Evolutionary conservation across 2,329 filamentous ascomycete genomes (phyloP), one percentile per base, ranked within the genome.

Genomic region (Ophiocordyceps australis): DNA sequence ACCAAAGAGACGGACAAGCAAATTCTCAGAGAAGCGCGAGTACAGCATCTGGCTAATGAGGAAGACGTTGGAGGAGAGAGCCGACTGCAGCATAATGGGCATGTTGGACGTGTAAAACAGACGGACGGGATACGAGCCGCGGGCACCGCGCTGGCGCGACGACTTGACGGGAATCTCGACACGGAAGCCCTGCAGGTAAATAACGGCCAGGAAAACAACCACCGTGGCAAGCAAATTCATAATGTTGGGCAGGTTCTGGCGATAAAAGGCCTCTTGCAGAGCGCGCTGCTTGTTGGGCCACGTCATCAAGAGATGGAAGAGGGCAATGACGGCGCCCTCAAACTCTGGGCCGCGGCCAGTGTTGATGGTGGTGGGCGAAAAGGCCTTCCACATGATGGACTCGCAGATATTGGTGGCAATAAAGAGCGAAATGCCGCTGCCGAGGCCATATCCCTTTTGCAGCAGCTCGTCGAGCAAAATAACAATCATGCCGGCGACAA

Each of bases 41-140:
- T 92, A 95, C 39, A 98, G 74, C 85, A 95, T 95, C 67, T 98
- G 89, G 52, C 79, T 89, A 62, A 98, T 83, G 37, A 98, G 65
- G 74, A 98, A 98, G 59, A 98, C 73, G 68, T 98, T 98, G 67
- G 86, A 94, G 39, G 82, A 93, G 40, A 98, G 73, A 41, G 89
- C 89, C 24, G 86, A 95, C 65, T 98, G 91, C 54, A 98, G 70
- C 89, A 98, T 98, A 61, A 98, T 98, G 50, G 89, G 89, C 91
- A 98, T 98, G 77, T 98, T 98, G 54, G 85, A 94, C 50, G 89
- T 98, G 65, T 98, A 98, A 74, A 98, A 98, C 32, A 98, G 80
- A 48, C 91, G 86, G 54, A 98, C 74, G 45, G 89, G 89, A 71
- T 95, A 98, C 21, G 85, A 92, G 47, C 86, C 91, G 46, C 89